Evolutionary conservation across 352 stramenopile species (phyloP), one percentile per base, ranked within the genome.

Genomic region (Globisporangium apiculatum): DNA sequence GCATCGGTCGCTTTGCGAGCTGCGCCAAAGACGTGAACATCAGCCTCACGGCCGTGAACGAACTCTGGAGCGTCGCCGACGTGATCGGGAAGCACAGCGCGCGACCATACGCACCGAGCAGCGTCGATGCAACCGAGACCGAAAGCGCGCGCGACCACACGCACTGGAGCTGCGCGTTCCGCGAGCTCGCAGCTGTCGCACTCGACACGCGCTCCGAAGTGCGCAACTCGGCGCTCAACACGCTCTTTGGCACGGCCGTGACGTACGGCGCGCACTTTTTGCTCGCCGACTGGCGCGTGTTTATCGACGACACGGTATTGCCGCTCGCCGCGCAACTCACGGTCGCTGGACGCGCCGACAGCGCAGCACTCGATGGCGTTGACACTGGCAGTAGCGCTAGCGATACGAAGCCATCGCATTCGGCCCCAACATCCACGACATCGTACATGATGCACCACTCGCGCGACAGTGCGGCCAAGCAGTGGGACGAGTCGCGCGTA

Each of bases 21-120:
- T 91, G 91, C 55, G 80, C 82, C 7, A 97, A 98, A 60, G 96
- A 99, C 73, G 87, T 99, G 42, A 99, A 99, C 68, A 98, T 98
- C 51, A 98, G 94, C 60, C 81, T 99, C 9, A 99, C 97, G 2
- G 94, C 96, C 1, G 97, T 98, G 63, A 98, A 97, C 60, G 94
- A 98, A 60, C 72, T 98, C 6, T 99, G 95, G 95, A 97, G 86
- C 57, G 92, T 98, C 31, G 92, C 82, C 0, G 86, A 95, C 60
- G 77, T 91, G 36, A 81, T 95, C 37, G 83, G 82, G 0, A 93
- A 91, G 58, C 74, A 79, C 35, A 77, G 77, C 49, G 38, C 59
- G n/a, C 64, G 52, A 3, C 24, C 24, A 31, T 31, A 2, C 24
- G 35, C 12, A 12, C 31, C 10, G 2, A 17, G 24, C 0, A n/a